Conservation (phyloP, 2,329 filamentous ascomycete species). For the Colletotrichum tropicale region DNA sequence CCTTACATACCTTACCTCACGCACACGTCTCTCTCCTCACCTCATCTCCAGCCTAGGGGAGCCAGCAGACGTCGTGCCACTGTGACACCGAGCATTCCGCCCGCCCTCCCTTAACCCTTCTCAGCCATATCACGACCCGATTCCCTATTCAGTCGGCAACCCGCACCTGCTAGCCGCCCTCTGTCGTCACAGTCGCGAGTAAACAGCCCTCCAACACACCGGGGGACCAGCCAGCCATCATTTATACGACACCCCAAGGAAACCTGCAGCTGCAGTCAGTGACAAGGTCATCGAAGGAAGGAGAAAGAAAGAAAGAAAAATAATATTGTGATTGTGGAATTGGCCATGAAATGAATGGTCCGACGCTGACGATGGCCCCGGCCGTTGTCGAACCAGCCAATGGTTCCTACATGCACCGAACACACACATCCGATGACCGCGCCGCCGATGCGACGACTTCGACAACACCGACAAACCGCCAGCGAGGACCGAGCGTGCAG, state of each 20-base stretch:
- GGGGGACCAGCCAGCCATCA: neutral
- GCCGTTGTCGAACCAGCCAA: constrained; percentile 31
- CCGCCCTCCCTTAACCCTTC: constrained; percentile 7
- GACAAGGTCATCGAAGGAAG: neutral
- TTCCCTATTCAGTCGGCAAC: neutral
- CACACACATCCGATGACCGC: constrained; percentile 36
- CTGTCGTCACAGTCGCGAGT: neutral
- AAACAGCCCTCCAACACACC: neutral
- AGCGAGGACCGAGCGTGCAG: constrained; percentile 26
- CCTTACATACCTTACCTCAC: neutral
- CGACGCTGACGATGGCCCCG: constrained; percentile 43
- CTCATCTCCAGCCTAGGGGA: neutral
- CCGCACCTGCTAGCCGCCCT: neutral
- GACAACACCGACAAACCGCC: neutral
- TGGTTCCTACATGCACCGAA: constrained; percentile 33
- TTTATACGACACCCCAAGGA: neutral
- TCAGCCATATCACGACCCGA: neutral
- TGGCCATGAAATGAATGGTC: constrained; percentile 39
- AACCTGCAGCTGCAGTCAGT: constrained; percentile 10
- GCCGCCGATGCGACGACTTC: constrained; percentile 17
- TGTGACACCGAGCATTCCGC: constrained; percentile 19
- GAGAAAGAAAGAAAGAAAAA: neutral
- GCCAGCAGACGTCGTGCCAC: constrained; percentile 15
- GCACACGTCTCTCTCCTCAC: neutral
- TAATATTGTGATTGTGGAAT: neutral